These are phyloP conservation scores for Mortierella antarctica DNA, from an alignment of 192 early-diverging fungal genomes.

Conservation along the genomic window DNA sequence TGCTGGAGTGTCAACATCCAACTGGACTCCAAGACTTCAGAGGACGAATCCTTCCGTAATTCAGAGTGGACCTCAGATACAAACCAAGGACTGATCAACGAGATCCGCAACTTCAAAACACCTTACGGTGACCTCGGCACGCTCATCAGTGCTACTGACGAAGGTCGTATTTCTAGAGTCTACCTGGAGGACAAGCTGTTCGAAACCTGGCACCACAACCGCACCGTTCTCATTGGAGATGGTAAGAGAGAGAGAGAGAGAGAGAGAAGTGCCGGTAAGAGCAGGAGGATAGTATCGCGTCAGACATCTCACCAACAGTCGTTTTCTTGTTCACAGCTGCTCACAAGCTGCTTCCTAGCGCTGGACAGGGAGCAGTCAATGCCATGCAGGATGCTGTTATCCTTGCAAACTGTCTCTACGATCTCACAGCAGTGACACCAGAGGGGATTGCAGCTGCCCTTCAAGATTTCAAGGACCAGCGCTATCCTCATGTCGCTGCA, in stretches of 20 bases:
- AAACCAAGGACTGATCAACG: slow-evolving; percentile 6
- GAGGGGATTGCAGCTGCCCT: background rate
- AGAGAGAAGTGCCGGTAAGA: background rate
- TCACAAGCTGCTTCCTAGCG: slow-evolving; percentile 12
- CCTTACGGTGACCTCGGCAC: slow-evolving; percentile 1
- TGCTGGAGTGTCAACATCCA: slow-evolving; percentile 13
- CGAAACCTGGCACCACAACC: slow-evolving; percentile 16
- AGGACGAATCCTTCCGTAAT: background rate
- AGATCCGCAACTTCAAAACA: slow-evolving; percentile 10
- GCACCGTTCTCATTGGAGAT: slow-evolving; percentile 19
- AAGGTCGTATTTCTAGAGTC: slow-evolving; percentile 6
- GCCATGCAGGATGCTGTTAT: slow-evolving; percentile 5
- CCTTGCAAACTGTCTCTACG: slow-evolving; percentile 4
- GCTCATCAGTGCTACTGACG: background rate
- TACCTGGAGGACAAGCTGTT: slow-evolving; percentile 16
- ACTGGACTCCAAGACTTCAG: background rate
- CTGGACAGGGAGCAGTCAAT: slow-evolving; percentile 8
- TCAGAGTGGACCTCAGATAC: slow-evolving; percentile 4
- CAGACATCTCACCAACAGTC: background rate
- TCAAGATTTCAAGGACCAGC: background rate
- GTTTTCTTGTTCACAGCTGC: background rate
- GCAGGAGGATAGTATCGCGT: too few relatives aligned
- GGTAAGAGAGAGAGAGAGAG: background rate
- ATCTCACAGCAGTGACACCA: slow-evolving; percentile 1
- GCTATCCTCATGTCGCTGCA: background rate